Evolutionary conservation across 2,329 filamentous ascomycete genomes (phyloP).

Genomic region (Acrocalymma vagum): DNA sequence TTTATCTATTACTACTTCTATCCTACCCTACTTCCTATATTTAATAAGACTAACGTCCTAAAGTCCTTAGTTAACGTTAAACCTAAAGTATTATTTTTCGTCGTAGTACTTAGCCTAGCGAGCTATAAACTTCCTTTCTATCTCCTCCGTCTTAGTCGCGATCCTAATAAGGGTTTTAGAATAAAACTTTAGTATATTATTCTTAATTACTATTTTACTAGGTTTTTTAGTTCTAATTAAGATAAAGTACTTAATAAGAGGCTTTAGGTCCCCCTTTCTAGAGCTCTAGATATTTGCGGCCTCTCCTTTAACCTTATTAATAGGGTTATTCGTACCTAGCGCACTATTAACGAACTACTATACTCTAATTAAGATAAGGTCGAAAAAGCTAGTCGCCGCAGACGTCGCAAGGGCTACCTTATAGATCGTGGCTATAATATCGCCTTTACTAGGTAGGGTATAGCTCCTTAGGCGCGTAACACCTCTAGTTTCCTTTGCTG

Average conservation of each 20-base stretch:
- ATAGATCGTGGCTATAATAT: conserved; percentile 11
- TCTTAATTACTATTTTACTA: conserved; percentile 7
- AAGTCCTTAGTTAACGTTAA: conserved; percentile 15
- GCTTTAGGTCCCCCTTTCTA: conserved; percentile 8
- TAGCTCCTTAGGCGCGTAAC: conserved; percentile 45
- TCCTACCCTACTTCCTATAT: conserved; percentile 7
- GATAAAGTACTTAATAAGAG: conserved; percentile 14
- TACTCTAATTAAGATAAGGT: conserved; percentile 48
- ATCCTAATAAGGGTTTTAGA: conserved; percentile 4
- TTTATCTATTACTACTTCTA: conserved; percentile 1
- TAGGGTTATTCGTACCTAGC: conserved; percentile 54
- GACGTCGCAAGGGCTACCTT: conserved; percentile 34
- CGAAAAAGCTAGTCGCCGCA: conserved; percentile 38
- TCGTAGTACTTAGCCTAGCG: conserved; percentile 3
- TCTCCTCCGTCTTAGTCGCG: conserved; percentile 14
- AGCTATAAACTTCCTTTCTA: conserved; percentile 9
- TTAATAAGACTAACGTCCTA: conserved; percentile 14
- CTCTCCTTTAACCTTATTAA: conserved; percentile 49
- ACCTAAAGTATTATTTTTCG: conserved; percentile 13
- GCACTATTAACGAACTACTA: conserved; percentile 51
- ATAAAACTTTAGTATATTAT: conserved; percentile 3
- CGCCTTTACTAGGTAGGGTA: conserved; percentile 1
- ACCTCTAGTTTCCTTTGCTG: conserved; percentile 51
- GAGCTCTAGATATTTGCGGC: conserved; percentile 10
- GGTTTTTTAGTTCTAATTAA: conserved; percentile 13